A percentile compares a stretch with the other conserved stretches of the same genome.
These are phyloP conservation scores for Phytophthora constricta DNA, from an alignment of 352 stramenopile species.

Conservation along the genomic window DNA sequence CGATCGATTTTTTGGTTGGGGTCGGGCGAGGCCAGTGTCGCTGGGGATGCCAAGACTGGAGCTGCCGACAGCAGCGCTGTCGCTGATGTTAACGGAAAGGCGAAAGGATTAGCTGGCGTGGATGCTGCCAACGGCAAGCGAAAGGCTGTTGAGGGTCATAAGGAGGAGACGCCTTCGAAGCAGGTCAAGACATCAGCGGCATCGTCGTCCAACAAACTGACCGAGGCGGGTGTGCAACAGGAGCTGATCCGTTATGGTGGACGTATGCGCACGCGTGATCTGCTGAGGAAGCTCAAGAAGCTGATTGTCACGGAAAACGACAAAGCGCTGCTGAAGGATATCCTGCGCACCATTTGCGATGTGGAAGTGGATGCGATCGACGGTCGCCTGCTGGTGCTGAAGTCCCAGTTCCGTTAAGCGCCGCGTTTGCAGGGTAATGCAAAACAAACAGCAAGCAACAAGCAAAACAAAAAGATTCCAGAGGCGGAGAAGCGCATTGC, in stretches of 20 bases:
- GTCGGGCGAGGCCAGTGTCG: constrained; percentile 13
- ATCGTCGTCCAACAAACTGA: constrained; percentile 67
- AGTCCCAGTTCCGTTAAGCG: constrained; percentile 86
- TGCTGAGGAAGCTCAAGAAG: constrained; percentile 86
- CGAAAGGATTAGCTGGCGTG: constrained; percentile 19
- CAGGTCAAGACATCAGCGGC: constrained; percentile 37
- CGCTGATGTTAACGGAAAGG: constrained; percentile 32
- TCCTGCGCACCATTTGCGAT: constrained; percentile 88
- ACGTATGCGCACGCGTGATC: constrained; percentile 78
- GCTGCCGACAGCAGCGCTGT: constrained; percentile 29
- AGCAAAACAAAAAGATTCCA: too few species aligned
- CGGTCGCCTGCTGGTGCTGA: constrained; percentile 80
- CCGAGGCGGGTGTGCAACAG: constrained; percentile 83
- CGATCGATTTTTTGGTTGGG: constrained; percentile 46
- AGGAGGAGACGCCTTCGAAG: constrained; percentile 62
- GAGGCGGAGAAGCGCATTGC: too few species aligned
- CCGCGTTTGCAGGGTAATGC: too few species aligned
- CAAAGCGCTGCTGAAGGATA: constrained; percentile 85
- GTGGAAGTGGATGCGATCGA: constrained; percentile 88
- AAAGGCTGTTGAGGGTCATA: constrained; percentile 51
- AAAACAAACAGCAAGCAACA: too few species aligned
- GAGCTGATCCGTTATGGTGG: constrained; percentile 85
- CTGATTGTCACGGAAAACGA: constrained; percentile 83
- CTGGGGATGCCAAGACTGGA: constrained; percentile 38
- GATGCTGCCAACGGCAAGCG: constrained; percentile 52